These are phyloP conservation scores for Pythium insidiosum DNA, from an alignment of 352 stramenopile species.

Conservation along the genomic window DNA sequence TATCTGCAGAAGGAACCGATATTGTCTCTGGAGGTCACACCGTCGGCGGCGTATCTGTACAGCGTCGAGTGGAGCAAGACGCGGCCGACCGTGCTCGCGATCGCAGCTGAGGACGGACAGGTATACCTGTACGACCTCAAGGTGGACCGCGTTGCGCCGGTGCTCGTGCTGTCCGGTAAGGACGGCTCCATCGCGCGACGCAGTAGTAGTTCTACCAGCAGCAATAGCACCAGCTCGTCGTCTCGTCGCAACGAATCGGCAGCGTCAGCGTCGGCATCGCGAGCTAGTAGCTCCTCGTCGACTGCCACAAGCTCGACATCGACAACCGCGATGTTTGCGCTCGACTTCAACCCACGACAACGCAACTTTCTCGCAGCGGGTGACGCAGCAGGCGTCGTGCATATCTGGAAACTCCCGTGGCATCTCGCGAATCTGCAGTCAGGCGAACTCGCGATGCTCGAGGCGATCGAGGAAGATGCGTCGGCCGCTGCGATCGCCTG, in stretches of 20 bases:
- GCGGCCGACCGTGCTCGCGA: constrained; percentile 63
- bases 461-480: constrained; percentile 25
- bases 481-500: no score
- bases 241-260: no score
- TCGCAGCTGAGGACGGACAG: constrained; percentile 60
- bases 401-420: constrained; percentile 84
- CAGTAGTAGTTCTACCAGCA: not conserved
- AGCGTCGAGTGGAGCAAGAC: constrained; percentile 67
- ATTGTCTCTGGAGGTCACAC: constrained; percentile 53
- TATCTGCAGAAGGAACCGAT: constrained; percentile 54
- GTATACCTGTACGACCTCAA: constrained; percentile 77
- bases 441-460: constrained; percentile 48
- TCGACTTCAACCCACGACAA: constrained; percentile 79
- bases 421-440: constrained; percentile 73
- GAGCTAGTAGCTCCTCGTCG: not conserved
- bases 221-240: not conserved
- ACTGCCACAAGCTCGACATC: constrained; percentile 5
- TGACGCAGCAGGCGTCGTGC: constrained; percentile 46
- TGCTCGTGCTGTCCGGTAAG: constrained; percentile 31
- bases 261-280: no score
- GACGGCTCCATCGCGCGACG: constrained; percentile 7
- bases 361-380: constrained; percentile 78
- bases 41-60: constrained; percentile 67
- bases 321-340: constrained; percentile 31
- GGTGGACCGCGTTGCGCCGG: constrained; percentile 30